These are phyloP conservation scores for Solanum chaucha DNA, from an alignment of 257 asterid species.

Conservation along the genomic window DNA sequence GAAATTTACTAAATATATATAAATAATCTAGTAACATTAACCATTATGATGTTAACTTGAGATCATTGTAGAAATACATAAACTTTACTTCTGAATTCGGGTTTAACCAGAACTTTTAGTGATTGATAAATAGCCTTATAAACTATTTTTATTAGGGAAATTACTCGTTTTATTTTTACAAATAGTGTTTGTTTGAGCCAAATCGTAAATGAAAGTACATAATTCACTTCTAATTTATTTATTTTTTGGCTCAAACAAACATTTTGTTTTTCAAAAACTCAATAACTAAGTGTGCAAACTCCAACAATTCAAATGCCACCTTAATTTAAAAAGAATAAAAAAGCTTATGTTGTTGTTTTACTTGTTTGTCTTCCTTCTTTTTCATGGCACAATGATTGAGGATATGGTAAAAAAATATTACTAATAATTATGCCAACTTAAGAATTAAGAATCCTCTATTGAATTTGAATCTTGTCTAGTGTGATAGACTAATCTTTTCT, in stretches of 20 bases:
- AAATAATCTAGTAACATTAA: too few species aligned
- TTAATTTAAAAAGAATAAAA: not conserved
- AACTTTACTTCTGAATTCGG: not conserved
- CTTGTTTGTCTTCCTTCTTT: not conserved
- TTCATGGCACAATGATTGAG: not conserved
- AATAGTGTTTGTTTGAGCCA: not conserved
- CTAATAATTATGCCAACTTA: not conserved
- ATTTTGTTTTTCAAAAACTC: not conserved
- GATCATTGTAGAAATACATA: too few species aligned
- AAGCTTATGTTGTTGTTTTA: not conserved
- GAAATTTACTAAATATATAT: too few species aligned
- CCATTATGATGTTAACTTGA: too few species aligned
- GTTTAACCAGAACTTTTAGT: not conserved
- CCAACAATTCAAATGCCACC: not conserved
- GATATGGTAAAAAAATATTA: not conserved
- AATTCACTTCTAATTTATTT: not conserved
- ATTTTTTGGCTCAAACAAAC: not conserved
- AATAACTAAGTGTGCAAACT: not conserved
- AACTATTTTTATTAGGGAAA: not conserved
- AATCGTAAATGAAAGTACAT: not conserved
- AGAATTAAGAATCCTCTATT: not conserved
- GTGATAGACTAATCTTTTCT: not conserved
- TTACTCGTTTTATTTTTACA: not conserved
- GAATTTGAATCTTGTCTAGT: not conserved
- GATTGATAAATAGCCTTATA: not conserved